Conservation (phyloP, 2,329 filamentous ascomycete genomes). For the Aureobasidium sp. region DNA sequence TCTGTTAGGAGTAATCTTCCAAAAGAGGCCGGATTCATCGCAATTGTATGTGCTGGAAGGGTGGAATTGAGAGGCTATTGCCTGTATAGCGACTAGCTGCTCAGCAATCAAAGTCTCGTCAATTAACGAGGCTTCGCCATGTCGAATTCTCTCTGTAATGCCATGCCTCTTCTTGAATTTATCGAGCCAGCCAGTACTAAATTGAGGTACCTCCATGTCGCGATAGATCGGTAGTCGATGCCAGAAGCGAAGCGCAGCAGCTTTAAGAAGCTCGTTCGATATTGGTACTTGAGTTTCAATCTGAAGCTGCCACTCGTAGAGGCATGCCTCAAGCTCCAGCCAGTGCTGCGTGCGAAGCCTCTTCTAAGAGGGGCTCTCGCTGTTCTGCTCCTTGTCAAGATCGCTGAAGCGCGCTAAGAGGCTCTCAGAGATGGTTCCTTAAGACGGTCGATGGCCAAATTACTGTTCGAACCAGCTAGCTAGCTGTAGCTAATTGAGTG, state of each 20-base stretch:
- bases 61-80: no score
- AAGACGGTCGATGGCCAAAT: no score
- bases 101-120: not conserved
- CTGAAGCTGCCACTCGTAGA: not conserved
- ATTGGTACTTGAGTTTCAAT: not conserved
- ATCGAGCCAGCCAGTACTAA: constrained; percentile 13
- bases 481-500: no score
- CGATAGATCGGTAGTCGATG: not conserved
- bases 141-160: not conserved
- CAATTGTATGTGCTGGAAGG: no score
- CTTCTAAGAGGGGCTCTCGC: not conserved
- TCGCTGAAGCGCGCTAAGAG: no score
- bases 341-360: not conserved
- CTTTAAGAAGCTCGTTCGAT: not conserved
- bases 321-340: not conserved
- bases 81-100: no score
- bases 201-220: constrained; percentile 17
- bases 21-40: no score
- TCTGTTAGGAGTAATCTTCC: no score
- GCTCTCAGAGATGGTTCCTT: not conserved
- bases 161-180: constrained; percentile 12
- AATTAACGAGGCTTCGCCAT: constrained; percentile 2
- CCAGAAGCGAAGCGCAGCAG: not conserved
- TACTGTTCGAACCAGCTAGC: no score
- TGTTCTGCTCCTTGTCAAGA: not conserved